Evolutionary conservation across 768 basidiomycete genomes (phyloP), one percentile per base, ranked within the genome.

Genomic region (Pisolithus tinctorius): DNA sequence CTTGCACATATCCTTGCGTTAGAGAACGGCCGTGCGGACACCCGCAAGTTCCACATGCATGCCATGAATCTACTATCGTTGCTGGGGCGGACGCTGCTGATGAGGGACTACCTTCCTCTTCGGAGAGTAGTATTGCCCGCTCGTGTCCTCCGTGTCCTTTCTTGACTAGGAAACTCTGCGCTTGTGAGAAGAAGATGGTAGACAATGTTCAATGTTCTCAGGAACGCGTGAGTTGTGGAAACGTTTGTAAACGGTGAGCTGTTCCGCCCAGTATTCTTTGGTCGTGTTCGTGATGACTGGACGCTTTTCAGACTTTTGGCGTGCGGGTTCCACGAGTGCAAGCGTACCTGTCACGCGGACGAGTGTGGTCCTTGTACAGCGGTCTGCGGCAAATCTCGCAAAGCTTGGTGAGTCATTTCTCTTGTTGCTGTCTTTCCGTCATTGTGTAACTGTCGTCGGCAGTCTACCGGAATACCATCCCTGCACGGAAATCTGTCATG

Each of bases 241-340:
- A 72, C 25, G 67, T 75, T 2, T 99, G 96, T 64, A 86, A 84
- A 54, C 84, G 84, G 80, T 84, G 52, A 56, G 82, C 11, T 72
- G 14, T 16, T 47, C 30, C 20, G 6, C 34, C 20, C 20, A 20
- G 20, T 43, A 16, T 9, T 25, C n/a, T 4, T 48, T 20, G 30
- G 30, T 13, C 11, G 48, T 30, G 20, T 36, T 1, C 1, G 9
- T 17, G 6, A 4, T 30, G 50, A 20, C 55, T 34, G 9, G 13
- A 4, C 11, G 13, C 34, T 34, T 34, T 23, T 49, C 49, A 86
- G 83, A 54, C 67, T 86, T 2, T 71, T 97, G 50, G 69, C 69
- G 0, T 99, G 96, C 60, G 96, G 95, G 2, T 92, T 86, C 63
- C 96, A 99, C 64, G 82, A 77, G 13, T 99, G 96, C 64, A 82